A percentile compares a stretch with the other conserved stretches of the same genome.
Evolutionary conservation across 1,139 yeast genomes (phyloP).

Genomic region (Diutina mesorugosa): DNA sequence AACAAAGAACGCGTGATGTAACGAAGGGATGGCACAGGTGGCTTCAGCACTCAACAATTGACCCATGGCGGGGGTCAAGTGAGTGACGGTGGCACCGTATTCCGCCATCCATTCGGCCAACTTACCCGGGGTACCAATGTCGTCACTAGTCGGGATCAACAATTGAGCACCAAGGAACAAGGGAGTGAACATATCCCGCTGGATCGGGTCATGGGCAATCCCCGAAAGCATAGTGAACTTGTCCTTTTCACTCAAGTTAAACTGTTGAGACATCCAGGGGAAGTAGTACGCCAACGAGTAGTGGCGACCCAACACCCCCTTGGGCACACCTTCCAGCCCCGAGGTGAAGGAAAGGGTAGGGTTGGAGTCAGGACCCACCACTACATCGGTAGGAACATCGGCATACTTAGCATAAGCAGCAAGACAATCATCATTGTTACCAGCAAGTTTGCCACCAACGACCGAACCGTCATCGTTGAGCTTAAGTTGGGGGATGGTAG

Average conservation of each 20-base stretch:
- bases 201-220: slow-evolving; percentile 98
- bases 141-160: slow-evolving; percentile 90
- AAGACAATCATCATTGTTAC: slow-evolving; percentile 33
- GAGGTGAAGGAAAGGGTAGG: slow-evolving; percentile 97
- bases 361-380: slow-evolving; percentile 94
- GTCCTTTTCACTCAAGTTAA: slow-evolving; percentile 67
- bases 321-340: slow-evolving; percentile 97
- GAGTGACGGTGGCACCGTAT: slow-evolving; percentile 90
- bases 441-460: slow-evolving; percentile 37
- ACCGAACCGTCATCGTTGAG: slow-evolving; percentile 68
- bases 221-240: slow-evolving; percentile 96
- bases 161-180: slow-evolving; percentile 88
- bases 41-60: slow-evolving; percentile 95
- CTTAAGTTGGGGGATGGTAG: slow-evolving; percentile 67
- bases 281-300: slow-evolving; percentile 92
- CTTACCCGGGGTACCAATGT: slow-evolving; percentile 96
- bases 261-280: slow-evolving; percentile 94
- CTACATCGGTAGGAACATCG: slow-evolving; percentile 64
- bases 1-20: slow-evolving; percentile 95
- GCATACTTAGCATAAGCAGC: slow-evolving; percentile 30
- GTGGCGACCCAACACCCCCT: slow-evolving; percentile 97
- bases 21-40: slow-evolving; percentile 67
- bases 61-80: slow-evolving; percentile 98
- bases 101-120: slow-evolving; percentile 95
- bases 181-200: slow-evolving; percentile 98